Evolutionary conservation across 2,329 filamentous ascomycete species (phyloP).

Genomic region (Catunica adiposa): DNA sequence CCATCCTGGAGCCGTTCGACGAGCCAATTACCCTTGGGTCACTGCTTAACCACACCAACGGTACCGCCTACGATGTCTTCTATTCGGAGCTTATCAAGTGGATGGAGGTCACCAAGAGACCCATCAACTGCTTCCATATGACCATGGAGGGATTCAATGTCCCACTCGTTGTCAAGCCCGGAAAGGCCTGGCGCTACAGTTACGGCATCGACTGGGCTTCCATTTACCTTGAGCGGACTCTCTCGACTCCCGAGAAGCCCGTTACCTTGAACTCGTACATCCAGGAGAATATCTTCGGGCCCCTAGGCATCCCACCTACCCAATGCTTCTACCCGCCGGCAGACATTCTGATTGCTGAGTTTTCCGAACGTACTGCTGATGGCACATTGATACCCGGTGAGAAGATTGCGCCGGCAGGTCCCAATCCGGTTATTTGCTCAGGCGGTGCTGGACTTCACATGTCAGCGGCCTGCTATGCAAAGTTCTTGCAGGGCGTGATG

Average conservation of each 20-base stretch:
- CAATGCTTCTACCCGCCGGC: conserved; percentile 22
- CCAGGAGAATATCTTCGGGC: conserved; percentile 23
- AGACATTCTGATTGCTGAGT: conserved; percentile 13
- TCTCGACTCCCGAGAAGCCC: conserved; percentile 13
- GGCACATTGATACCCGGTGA: conserved; percentile 16
- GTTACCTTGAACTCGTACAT: conserved; percentile 26
- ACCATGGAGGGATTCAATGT: conserved; percentile 25
- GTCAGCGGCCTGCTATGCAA: conserved; percentile 26
- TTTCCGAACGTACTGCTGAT: conserved; percentile 10
- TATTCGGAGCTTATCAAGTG: conserved; percentile 27
- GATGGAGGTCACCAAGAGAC: conserved; percentile 23
- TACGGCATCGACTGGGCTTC: conserved; percentile 31
- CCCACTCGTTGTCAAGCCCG: conserved; percentile 29
- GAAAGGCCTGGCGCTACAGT: conserved; percentile 34
- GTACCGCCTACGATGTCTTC: conserved; percentile 28
- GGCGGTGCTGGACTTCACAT: conserved; percentile 29
- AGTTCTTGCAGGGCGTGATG: conserved; percentile 23
- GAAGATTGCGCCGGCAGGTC: conserved; percentile 15
- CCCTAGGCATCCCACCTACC: conserved; percentile 20
- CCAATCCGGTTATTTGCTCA: conserved; percentile 23
- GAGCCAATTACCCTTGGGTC: conserved; percentile 25
- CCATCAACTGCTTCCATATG: conserved; percentile 20
- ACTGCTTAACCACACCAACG: conserved; percentile 34
- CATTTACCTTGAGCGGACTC: conserved; percentile 24
- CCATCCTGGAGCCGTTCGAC: conserved; percentile 13